Conservation (phyloP, 1,139 yeast genomes). For the Suhomyces taliae region DNA sequence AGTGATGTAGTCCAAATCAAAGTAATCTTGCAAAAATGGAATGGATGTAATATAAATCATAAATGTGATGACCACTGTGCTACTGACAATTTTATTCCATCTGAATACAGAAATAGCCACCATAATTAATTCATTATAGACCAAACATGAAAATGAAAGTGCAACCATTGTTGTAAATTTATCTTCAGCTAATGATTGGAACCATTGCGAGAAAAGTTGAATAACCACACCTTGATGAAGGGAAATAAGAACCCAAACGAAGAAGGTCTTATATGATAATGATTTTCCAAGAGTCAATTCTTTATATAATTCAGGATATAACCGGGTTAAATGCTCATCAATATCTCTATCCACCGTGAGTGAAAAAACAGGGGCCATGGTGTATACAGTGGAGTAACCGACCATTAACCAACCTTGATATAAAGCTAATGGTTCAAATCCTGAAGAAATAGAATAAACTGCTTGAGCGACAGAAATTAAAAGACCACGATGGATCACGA, state of each 20-base stretch:
- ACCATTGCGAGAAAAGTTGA: slow-evolving; percentile 75
- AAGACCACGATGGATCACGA: slow-evolving; percentile 94
- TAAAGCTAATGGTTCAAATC: slow-evolving; percentile 90
- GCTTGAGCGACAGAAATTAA: slow-evolving; percentile 96
- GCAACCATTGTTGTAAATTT: slow-evolving; percentile 79
- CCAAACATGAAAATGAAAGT: slow-evolving; percentile 74
- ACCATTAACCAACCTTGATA: slow-evolving; percentile 98
- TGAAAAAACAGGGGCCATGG: slow-evolving; percentile 98
- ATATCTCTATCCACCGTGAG: slow-evolving; percentile 90
- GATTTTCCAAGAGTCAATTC: slow-evolving; percentile 89
- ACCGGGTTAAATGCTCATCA: slow-evolving; percentile 80
- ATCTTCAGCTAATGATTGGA: slow-evolving; percentile 59
- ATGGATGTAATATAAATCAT: slow-evolving; percentile 67
- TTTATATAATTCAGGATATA: slow-evolving; percentile 92
- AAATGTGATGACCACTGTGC: slow-evolving; percentile 71
- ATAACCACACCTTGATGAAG: slow-evolving; percentile 83
- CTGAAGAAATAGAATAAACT: slow-evolving; percentile 80
- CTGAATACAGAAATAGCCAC: slow-evolving; percentile 89
- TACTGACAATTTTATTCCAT: slow-evolving; percentile 81
- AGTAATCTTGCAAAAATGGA: slow-evolving; percentile 84
- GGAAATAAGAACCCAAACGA: slow-evolving; percentile 87
- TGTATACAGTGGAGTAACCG: slow-evolving; percentile 94
- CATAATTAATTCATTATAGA: slow-evolving; percentile 88
- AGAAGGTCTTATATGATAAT: slow-evolving; percentile 81
- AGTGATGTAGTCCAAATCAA: slow-evolving; percentile 64